These are phyloP conservation scores for Dionaea muscipula DNA, from an alignment of 179 eudicot species.

Conservation along the genomic window DNA sequence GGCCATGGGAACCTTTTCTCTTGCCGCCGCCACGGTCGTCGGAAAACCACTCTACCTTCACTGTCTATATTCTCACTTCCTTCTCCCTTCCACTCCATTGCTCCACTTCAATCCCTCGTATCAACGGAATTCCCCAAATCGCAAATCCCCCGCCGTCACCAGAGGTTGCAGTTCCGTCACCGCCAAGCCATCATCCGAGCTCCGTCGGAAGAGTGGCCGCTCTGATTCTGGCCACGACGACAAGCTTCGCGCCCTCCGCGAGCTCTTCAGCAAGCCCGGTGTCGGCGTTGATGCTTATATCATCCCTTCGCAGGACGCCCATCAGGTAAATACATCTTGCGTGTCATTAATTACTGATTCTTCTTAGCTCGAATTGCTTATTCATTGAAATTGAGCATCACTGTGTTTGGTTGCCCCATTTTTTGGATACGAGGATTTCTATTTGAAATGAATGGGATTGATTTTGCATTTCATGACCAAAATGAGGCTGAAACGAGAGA, in stretches of 20 bases:
- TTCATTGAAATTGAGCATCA: too few species aligned
- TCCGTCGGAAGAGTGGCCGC: constrained; percentile 21
- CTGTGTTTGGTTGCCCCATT: too few species aligned
- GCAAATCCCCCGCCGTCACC: constrained; percentile 12
- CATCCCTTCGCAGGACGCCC: constrained; percentile 93
- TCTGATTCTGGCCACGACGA: constrained; percentile 22
- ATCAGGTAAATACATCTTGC: constrained; percentile 66
- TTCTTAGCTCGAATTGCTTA: too few species aligned
- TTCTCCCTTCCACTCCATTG: constrained; percentile 18
- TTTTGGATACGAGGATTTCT: too few species aligned
- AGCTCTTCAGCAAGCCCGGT: constrained; percentile 49
- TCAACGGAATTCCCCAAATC: constrained; percentile 12
- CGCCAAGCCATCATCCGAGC: constrained; percentile 60
- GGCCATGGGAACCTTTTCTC: constrained; percentile 25
- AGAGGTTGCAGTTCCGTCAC: constrained; percentile 40
- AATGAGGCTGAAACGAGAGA: too few species aligned
- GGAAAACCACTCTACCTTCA: constrained; percentile 10
- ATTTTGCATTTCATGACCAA: too few species aligned
- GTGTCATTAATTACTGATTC: too few species aligned
- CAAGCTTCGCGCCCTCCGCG: constrained; percentile 60
- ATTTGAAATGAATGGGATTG: too few species aligned
- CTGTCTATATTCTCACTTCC: constrained; percentile 22
- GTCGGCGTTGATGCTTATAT: constrained; percentile 70
- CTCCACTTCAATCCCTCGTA: constrained; percentile 14
- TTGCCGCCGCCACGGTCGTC: constrained; percentile 21